These are phyloP conservation scores for Hypoxylon sp. DNA, from an alignment of 2,329 filamentous ascomycete genomes.

Conservation along the genomic window DNA sequence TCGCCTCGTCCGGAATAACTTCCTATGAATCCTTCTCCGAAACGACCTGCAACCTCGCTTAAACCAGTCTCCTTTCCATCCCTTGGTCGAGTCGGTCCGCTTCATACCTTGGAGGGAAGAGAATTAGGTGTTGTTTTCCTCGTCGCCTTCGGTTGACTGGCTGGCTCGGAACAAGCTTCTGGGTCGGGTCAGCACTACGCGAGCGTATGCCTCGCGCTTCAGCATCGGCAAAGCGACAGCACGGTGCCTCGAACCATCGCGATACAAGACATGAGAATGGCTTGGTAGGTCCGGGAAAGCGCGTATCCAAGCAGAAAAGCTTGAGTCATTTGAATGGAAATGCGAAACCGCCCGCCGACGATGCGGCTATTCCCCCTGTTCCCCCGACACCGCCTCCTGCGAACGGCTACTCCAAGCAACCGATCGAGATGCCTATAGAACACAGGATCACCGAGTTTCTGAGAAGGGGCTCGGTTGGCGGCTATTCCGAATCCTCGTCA, in stretches of 20 bases:
- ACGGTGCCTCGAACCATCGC: constrained; percentile 73
- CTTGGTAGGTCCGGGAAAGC: constrained; percentile 82
- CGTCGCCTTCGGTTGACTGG: constrained; percentile 52
- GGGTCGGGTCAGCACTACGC: constrained; percentile 59
- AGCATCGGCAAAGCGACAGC: constrained; percentile 73
- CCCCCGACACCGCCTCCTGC: constrained; percentile 57
- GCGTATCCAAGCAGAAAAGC: constrained; percentile 64
- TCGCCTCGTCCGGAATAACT: constrained; percentile 37
- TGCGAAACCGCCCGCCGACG: constrained; percentile 51
- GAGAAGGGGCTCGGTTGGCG: constrained; percentile 57
- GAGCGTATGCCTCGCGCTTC: constrained; percentile 73
- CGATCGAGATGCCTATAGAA: constrained; percentile 60
- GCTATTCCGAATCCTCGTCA: constrained; percentile 69
- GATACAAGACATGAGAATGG: constrained; percentile 89
- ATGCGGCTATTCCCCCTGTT: constrained; percentile 53
- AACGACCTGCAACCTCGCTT: constrained; percentile 13
- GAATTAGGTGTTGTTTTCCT: constrained; percentile 36
- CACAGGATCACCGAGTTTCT: constrained; percentile 59
- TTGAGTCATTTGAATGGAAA: constrained; percentile 61
- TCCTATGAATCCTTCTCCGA: constrained; percentile 41
- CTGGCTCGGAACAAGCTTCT: constrained; percentile 63
- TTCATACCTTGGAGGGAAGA: constrained; percentile 20
- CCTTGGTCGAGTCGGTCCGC: constrained; percentile 20
- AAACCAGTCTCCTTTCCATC: constrained; percentile 21
- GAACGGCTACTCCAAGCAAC: constrained; percentile 56